Evolutionary conservation across 1,284 basidiomycete genomes (phyloP), one percentile per base, ranked within the genome.

Genomic region (Ganoderma meredithae): DNA sequence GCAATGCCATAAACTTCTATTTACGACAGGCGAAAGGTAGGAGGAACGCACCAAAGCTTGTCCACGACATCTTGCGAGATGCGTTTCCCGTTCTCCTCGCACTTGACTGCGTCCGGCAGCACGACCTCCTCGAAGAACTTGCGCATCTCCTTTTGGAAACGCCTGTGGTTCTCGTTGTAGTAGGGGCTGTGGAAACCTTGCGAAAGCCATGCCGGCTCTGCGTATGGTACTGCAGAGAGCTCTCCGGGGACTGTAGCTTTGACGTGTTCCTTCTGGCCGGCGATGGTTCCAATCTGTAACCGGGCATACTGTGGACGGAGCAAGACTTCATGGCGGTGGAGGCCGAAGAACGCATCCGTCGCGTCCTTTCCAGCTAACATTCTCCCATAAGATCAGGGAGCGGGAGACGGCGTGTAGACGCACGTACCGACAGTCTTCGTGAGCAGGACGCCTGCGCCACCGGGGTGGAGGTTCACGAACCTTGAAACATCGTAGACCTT

Each of bases 321-420:
- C 15, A 98, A 87, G 27, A 98, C 90, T 76, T 98, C 95, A 60
- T 93, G 89, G 31, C 95, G 86, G 79, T 98, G 96, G 63, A 98
- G 86, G n/a, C 94, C 91, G 73, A 94, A 98, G 86, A 98, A 98
- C 0, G 87, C 87, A 41, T 95, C 84, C 1, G 96, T 97, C 0
- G 95, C 94, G 74, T 98, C 96, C 77, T 94, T 86, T 7, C 90
- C 90, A 41, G 89, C 90, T 86, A 67, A 39, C 15, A 1, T 12
- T 27, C 25, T 1, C 53, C 49, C 59, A 39, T 56, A 36, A 25
- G 49, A 31, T 6, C 33, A 13, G 19, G 13, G 22, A 10, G 25
- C 22, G 27, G 7, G 22, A 53, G 15, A 13, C 31, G 19, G 63
- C 19, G 62, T 19, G 40, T 6, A 40, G 25, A 10, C n/a, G 12